A percentile compares a stretch with the other conserved stretches of the same genome.
Conservation (phyloP, 78 protist genomes). For the Monocercomonoides exilis region DNA sequence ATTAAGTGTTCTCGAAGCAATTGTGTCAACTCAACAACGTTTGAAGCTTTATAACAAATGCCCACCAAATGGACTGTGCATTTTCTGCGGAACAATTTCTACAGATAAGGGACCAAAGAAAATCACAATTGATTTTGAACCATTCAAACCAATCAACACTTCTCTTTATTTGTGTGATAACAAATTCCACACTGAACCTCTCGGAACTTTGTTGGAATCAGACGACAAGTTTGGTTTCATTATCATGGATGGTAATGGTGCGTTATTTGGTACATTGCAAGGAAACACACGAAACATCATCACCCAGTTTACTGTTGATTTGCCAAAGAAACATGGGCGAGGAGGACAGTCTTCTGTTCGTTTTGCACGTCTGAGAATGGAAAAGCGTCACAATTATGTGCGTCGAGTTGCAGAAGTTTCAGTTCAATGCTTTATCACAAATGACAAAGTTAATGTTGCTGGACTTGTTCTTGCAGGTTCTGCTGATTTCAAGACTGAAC, state of each 20-base stretch:
- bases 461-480: constrained; percentile 97
- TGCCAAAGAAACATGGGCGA: constrained; percentile 99
- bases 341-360: constrained; percentile 98
- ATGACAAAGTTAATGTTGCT: constrained; percentile 84
- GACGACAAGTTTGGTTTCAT: constrained; percentile 95
- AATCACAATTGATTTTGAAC: constrained; percentile 94
- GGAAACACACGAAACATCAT: constrained; percentile 89
- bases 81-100: constrained; percentile 95
- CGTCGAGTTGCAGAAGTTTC: constrained; percentile 93
- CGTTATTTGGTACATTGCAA: constrained; percentile 82
- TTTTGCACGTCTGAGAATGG: constrained; percentile 95
- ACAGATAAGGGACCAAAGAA: constrained; percentile 88
- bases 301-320: constrained; percentile 92
- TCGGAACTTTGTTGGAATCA: constrained; percentile 75
- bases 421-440: constrained; percentile 75
- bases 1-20: constrained; percentile 80
- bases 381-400: constrained; percentile 94
- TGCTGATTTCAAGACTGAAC: constrained; percentile 95
- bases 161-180: constrained; percentile 96
- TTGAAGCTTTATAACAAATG: constrained; percentile 74
- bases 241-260: constrained; percentile 92
- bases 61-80: constrained; percentile 92
- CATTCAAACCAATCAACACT: constrained; percentile 94
- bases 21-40: constrained; percentile 85
- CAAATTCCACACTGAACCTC: constrained; percentile 93